Conservation (phyloP, 2,329 filamentous ascomycete species). For the Bipolaris sorokiniana region DNA sequence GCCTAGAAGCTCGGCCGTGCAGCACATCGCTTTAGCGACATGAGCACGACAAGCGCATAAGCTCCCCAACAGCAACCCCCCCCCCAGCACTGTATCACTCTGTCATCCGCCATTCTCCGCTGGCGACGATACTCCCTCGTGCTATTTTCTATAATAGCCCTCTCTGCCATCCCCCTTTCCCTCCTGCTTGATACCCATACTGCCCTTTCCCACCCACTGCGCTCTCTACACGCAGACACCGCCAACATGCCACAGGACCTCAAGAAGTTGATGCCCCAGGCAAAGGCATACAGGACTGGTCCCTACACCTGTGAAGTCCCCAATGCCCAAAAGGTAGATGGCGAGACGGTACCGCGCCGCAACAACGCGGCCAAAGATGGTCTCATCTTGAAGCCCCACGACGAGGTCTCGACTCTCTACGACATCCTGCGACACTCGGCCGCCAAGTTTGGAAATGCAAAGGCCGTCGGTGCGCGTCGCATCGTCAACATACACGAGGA, state of each 20-base stretch:
- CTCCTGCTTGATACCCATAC: conserved; percentile 22
- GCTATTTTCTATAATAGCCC: conserved; percentile 19
- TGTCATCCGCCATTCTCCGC: conserved; percentile 26
- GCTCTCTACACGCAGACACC: conserved; percentile 16
- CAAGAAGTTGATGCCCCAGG: conserved; percentile 57
- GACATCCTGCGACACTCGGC: conserved; percentile 77
- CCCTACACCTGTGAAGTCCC: conserved; percentile 78
- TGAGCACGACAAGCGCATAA: conserved; percentile 17
- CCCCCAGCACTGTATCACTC: neutral
- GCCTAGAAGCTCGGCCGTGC: conserved; percentile 21
- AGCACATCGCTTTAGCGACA: conserved; percentile 14
- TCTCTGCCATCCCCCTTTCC: conserved; percentile 16
- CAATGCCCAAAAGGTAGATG: conserved; percentile 70
- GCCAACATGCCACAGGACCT: conserved; percentile 50
- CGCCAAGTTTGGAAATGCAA: conserved; percentile 59
- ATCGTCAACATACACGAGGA: conserved; percentile 80
- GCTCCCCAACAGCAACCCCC: conserved; percentile 15
- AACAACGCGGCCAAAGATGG: conserved; percentile 74
- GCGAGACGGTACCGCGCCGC: conserved; percentile 84
- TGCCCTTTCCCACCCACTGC: conserved; percentile 3
- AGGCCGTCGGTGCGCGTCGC: conserved; percentile 68
- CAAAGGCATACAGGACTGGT: conserved; percentile 63
- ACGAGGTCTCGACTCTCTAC: conserved; percentile 76
- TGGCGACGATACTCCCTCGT: conserved; percentile 26
- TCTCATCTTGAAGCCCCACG: conserved; percentile 68